Conservation (phyloP, 1,284 basidiomycete species). For the Bjerkandera adusta region DNA sequence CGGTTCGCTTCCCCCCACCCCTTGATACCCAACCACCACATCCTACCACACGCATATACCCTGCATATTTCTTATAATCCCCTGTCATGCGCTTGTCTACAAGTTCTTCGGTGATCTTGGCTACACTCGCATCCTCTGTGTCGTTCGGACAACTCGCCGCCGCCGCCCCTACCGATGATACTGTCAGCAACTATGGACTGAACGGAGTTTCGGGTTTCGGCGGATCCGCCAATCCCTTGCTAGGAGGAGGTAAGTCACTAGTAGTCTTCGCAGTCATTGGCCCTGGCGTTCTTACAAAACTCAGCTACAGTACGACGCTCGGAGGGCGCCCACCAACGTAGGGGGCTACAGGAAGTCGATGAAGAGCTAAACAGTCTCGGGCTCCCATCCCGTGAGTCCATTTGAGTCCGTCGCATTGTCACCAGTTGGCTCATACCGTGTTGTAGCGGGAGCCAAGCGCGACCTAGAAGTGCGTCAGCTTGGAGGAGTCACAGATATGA, state of each 20-base stretch:
- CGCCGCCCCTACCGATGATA: conserved; percentile 26
- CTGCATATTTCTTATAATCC: conserved; percentile 23
- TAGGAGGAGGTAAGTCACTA: no score
- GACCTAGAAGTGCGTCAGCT: conserved; percentile 11
- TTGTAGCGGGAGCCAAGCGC: no score
- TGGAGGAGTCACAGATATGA: background rate
- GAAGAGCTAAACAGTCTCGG: no score
- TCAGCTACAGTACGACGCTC: no score
- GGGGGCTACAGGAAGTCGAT: no score
- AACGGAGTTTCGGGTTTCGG: background rate
- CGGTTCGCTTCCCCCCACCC: conserved; percentile 12
- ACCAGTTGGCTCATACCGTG: no score
- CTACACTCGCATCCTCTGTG: conserved; percentile 33
- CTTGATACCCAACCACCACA: conserved; percentile 23
- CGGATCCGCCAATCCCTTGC: background rate
- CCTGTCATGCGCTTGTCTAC: conserved; percentile 36
- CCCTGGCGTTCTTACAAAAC: no score
- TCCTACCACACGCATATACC: conserved; percentile 20
- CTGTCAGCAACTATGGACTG: no score
- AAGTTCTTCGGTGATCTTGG: conserved; percentile 36
- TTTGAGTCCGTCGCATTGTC: no score
- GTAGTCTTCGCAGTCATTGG: no score
- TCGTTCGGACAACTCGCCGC: conserved; percentile 20
- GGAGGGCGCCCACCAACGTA: no score
- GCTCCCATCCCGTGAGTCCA: no score